Base-by-base conservation (phyloP, 106 monocot species). In the Apostasia shenzhenica region DNA sequence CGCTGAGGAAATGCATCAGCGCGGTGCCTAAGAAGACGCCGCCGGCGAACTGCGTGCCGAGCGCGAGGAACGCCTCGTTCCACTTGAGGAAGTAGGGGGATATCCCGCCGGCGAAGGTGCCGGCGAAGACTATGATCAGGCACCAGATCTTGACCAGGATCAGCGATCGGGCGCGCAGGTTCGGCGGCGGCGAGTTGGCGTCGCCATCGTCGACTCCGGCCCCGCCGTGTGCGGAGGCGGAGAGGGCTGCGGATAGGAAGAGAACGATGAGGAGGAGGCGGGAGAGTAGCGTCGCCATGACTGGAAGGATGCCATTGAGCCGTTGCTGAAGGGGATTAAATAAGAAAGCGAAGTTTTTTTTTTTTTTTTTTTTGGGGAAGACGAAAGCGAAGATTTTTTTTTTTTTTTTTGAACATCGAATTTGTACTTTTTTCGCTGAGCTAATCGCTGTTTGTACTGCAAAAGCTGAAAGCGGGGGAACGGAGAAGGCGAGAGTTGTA, bases 1-100 rank as follows among this genome's bases (percentile, higher is more conserved):
- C 91, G 72, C 84, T 82, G 67, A 91, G 72, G 75, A 91, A 92
- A 55, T 92, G 91, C 85, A 92, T 92, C 46, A 92, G 67, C 45
- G 91, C 91, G 45, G 87, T 92, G n/a, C 85, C 91, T n/a, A 92
- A 66, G 67, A 92, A 92, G n/a, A 92, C 91, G 4, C 91, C 91
- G 50, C 88, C 91, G n/a, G 88, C 91, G 48, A 92, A 92, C 82
- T 88, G 91, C 13, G 91, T 92, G 57, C 91, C 82, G 9, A 92
- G 71, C 5, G 55, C 70, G 26, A 92, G 73, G 63, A 92, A 88
- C 73, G 49, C 80, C 73, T 88, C 91, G 68, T 92, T 85, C 91
- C 91, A 92, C 74, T 76, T 88, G 13, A 92, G 48, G 49, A 92
- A 88, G 67, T 88, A 92, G 26, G 88, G 91, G 61, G 88, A 92